Conservation (phyloP, 129 eudicot genomes). For the Artemisia tridentata region DNA sequence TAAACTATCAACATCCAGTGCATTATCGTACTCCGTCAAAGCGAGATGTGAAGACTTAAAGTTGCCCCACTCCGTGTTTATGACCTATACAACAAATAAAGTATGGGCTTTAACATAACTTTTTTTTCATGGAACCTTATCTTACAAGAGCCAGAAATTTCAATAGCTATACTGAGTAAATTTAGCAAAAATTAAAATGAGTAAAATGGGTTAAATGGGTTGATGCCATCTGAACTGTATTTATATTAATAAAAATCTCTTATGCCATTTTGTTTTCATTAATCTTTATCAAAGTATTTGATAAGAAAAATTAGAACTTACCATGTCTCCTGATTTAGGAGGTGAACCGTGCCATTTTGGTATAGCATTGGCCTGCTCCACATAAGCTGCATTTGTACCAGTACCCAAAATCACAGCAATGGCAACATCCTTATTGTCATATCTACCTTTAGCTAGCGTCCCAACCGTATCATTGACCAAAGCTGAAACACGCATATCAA, state of each 20-base stretch:
- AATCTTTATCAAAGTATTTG: neutral
- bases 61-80: constrained; percentile 99
- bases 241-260: too few species aligned
- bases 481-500: constrained; percentile 75
- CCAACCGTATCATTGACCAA: constrained; percentile 96
- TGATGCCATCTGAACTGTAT: too few species aligned
- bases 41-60: constrained; percentile 86
- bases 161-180: too few species aligned
- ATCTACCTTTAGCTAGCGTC: constrained; percentile 89
- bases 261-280: neutral
- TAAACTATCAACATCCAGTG: constrained; percentile 72
- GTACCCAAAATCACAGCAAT: constrained; percentile 92
- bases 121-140: neutral
- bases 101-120: neutral
- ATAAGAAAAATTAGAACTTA: constrained; percentile 22
- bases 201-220: too few species aligned
- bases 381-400: constrained; percentile 92
- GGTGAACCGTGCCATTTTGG: constrained; percentile 87
- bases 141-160: too few species aligned
- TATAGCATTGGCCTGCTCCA: constrained; percentile 78
- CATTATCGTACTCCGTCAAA: constrained; percentile 70
- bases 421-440: constrained; percentile 50
- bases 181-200: too few species aligned
- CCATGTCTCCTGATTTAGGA: constrained; percentile 93
- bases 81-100: constrained; percentile 46